Evolutionary conservation across 1,139 yeast species (phyloP).

Genomic region (Lodderomyces metapsilosis): DNA sequence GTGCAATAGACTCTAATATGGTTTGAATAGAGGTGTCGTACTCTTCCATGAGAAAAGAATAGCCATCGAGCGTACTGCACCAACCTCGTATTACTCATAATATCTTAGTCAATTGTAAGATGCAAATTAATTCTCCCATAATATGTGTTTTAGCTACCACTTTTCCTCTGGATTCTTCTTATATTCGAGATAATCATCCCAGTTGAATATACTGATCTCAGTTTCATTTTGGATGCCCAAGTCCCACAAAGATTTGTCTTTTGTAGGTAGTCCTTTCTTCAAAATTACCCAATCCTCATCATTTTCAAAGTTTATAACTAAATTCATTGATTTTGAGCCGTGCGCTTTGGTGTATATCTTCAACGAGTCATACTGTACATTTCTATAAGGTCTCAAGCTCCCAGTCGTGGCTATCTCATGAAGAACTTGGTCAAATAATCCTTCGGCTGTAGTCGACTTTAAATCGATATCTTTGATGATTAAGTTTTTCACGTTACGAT

Average conservation of each 20-base stretch:
- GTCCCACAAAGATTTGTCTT: slow-evolving; percentile 51
- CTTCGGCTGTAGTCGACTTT: slow-evolving; percentile 62
- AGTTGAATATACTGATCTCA: slow-evolving; percentile 77
- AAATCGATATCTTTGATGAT: slow-evolving; percentile 73
- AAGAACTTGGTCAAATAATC: slow-evolving; percentile 49
- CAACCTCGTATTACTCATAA: too few species aligned
- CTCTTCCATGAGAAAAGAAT: too few species aligned
- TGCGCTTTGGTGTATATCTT: slow-evolving; percentile 94
- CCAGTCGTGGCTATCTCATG: slow-evolving; percentile 62
- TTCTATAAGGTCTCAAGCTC: slow-evolving; percentile 77
- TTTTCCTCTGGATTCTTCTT: slow-evolving; percentile 85
- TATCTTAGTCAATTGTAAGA: too few species aligned
- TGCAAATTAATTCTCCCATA: too few species aligned
- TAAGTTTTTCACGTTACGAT: slow-evolving; percentile 83
- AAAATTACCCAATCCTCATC: slow-evolving; percentile 56
- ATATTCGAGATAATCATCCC: slow-evolving; percentile 61
- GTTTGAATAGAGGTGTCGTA: too few species aligned
- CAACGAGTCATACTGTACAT: slow-evolving; percentile 69
- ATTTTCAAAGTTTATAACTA: slow-evolving; percentile 86
- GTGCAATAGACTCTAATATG: too few species aligned
- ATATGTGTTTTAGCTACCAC: too few species aligned
- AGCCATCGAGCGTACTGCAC: too few species aligned
- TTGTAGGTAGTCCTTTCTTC: slow-evolving; percentile 24
- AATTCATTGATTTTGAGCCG: slow-evolving; percentile 88
- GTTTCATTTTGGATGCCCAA: slow-evolving; percentile 87